Base-by-base conservation (phyloP, 2,329 filamentous ascomycete genomes). In the Penicillium sp. region DNA sequence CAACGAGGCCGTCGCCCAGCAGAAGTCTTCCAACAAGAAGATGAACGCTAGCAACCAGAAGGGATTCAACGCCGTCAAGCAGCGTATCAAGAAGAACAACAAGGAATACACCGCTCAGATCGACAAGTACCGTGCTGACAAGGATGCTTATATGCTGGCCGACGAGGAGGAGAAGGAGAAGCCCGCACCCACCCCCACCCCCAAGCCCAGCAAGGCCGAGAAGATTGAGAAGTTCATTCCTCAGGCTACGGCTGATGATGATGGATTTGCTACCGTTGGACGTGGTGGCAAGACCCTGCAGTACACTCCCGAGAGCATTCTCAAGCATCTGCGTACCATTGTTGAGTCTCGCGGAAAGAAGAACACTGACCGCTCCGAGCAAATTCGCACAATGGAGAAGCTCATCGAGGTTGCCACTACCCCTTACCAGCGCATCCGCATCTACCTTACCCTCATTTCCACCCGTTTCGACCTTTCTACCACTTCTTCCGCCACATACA, bases 21-120 rank as follows among this genome's bases (percentile, higher is more conserved):
- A 96, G 75, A 99, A 99, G 83, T 90, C 96, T 67, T 90, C 91
- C 2, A 87, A 89, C 62, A 97, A 97, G 87, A 98, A 97, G 85
- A 96, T 98, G 93, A 99, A 96, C 80, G 92, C 93, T 61, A 95
- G 89, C 72, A 96, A 93, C 74, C 90, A 92, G 65, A 91, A 92
- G 79, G 92, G 93, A 71, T 85, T 99, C 71, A 99, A 98, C 77
- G 92, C 93, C 62, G 91, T 98, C 72, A 96, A 97, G 81, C 95
- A 99, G 78, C 93, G 93, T 80, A 92, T 99, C 82, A 93, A 93
- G 86, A 98, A 97, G 86, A 93, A 93, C 80, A 96, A 93, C 84
- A 96, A 96, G 80, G 93, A 98, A 64, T 93, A 93, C 79, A 86
- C 91, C 72, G 82, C 85, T 61, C 91, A 96, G 72, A 89, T 99